Base-by-base conservation (phyloP, 2,329 filamentous ascomycete genomes). In the Fusarium nygamai region DNA sequence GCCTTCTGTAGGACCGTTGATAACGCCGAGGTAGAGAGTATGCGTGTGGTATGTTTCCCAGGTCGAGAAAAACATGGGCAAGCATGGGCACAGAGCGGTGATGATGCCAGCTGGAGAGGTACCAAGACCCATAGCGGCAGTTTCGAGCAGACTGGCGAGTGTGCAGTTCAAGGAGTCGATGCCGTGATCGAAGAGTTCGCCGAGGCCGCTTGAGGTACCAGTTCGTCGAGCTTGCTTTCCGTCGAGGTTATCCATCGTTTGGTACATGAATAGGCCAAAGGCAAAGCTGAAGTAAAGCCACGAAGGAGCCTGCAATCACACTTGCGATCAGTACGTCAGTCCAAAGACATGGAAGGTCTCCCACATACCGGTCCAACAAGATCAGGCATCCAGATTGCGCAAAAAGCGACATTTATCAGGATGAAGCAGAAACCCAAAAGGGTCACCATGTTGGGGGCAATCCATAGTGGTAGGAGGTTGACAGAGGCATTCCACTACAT, bases 41-140 rank as follows among this genome's bases (percentile, higher is more conserved):
- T 99, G 96, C 10, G 96, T 98, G 84, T 99, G 96, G 83, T 98
- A 99, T 2, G 96, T 99, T 85, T 99, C 96, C 96, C 96, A 99
- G 5, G 96, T 99, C 7, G 96, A 98, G 85, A 99, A 98, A 87
- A 98, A 99, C 96, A 99, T 99, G 69, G 96, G 94, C 50, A 99
- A 86, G 78, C 95, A 97, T 4, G 96, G 96, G 69, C 96, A 91
- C 48, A 99, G 86, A 4, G 95, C 95, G 2, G 96, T 98, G 82
- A 98, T 97, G 65, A 96, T 92, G 75, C 96, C 96, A 27, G 94
- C 91, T 73, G 91, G 92, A 24, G 93, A 94, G 8, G 93, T 91
- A 46, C 96, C 96, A 59, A 98, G 89, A 33, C 94, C 96, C 92
- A 99, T 96, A 61, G 96, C 95, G 22, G 94, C 96, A 11, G 94